Conservation (phyloP, 148 eudicot genomes). For the Silene uniflora region DNA sequence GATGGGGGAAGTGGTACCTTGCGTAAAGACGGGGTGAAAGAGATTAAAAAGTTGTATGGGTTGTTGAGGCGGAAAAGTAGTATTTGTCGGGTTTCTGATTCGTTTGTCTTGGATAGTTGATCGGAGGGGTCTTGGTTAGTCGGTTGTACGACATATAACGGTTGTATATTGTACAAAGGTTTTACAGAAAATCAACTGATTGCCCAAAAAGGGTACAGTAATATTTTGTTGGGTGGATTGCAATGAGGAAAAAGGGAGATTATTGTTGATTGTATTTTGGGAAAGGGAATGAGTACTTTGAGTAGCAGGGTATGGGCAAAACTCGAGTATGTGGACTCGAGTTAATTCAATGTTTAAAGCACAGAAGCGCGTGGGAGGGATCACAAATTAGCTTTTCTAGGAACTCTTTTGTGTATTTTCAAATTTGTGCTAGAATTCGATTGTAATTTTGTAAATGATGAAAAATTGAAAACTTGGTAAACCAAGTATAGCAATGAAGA, state of each 20-base stretch:
- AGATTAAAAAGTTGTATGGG: conserved; percentile 71
- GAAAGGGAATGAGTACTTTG: too few species aligned
- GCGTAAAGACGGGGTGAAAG: conserved; percentile 51
- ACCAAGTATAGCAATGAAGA: not conserved
- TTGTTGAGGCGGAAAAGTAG: conserved; percentile 51
- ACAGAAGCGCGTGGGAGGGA: not conserved
- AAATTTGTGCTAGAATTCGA: not conserved
- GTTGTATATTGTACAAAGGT: not conserved
- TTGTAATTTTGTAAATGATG: conserved; percentile 17
- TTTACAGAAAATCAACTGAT: not conserved
- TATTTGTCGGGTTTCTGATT: conserved; percentile 34
- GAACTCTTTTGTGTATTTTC: not conserved
- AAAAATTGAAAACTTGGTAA: not conserved
- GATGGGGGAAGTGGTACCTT: conserved; percentile 14
- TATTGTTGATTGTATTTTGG: not conserved
- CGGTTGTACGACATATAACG: too few species aligned
- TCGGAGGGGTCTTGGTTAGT: not conserved
- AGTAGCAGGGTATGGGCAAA: conserved; percentile 2
- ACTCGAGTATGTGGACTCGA: too few species aligned
- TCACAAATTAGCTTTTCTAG: not conserved
- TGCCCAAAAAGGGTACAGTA: not conserved
- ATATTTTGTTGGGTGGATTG: not conserved
- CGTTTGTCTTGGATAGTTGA: conserved; percentile 43
- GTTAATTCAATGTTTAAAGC: conserved; percentile 12
- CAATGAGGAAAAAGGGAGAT: not conserved